Conservation (phyloP, 2,329 filamentous ascomycete genomes). For the Alternaria consortialis region DNA sequence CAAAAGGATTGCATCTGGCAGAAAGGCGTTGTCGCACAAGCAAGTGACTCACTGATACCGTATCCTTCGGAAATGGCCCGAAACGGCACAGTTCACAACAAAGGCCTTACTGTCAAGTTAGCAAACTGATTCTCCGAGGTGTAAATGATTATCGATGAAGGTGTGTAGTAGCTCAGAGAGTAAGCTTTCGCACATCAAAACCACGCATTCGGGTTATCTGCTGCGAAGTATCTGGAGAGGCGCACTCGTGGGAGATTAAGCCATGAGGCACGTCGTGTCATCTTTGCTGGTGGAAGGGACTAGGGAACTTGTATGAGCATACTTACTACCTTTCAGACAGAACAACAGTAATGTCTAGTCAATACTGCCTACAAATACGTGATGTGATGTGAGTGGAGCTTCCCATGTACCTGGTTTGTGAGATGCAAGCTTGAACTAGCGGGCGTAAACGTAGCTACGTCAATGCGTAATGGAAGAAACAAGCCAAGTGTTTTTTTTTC, state of each 20-base stretch:
- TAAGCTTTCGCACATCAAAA: constrained; percentile 15
- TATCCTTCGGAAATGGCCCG: not conserved
- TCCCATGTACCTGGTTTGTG: not conserved
- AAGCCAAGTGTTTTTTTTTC: not conserved
- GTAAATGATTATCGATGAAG: not conserved
- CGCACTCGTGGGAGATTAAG: constrained; percentile 9
- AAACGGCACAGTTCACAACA: not conserved
- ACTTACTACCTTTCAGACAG: not conserved
- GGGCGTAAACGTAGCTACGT: not conserved
- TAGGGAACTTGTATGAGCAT: not conserved
- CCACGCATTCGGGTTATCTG: constrained; percentile 13
- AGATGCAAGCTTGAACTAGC: not conserved
- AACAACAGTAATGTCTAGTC: not conserved
- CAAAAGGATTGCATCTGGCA: not conserved
- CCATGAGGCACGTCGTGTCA: constrained; percentile 1
- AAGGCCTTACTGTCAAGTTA: not conserved
- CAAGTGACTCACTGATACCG: not conserved
- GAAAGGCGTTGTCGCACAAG: not conserved
- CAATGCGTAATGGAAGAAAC: not conserved
- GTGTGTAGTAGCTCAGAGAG: constrained; percentile 10
- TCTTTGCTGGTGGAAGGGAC: not conserved
- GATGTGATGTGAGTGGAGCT: not conserved
- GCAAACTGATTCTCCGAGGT: not conserved
- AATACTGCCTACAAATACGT: not conserved
- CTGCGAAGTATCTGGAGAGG: constrained; percentile 17